Percentiles rank a stretch among this genome's conserved stretches.
Conservation (phyloP, 1,284 basidiomycete genomes). For the Ustilago curta region DNA sequence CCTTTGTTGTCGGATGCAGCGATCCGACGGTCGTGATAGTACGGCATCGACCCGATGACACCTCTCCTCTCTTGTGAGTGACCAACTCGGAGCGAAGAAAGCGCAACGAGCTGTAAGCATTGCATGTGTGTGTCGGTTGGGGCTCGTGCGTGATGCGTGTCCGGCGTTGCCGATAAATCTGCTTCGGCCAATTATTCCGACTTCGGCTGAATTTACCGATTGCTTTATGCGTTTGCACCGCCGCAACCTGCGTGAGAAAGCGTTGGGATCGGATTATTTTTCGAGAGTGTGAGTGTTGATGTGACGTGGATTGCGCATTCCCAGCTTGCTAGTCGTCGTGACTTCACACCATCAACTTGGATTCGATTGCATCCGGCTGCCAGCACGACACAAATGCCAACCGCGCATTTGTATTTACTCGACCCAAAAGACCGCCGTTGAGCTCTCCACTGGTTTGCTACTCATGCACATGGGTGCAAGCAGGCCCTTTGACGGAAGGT, state of each 20-base stretch:
- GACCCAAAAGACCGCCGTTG: background rate
- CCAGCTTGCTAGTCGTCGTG: background rate
- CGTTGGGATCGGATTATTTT: too few relatives aligned
- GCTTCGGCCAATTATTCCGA: background rate
- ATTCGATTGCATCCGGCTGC: background rate
- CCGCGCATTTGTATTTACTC: background rate
- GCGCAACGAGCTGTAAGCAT: background rate
- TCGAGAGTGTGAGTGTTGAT: background rate
- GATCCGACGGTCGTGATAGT: too few relatives aligned
- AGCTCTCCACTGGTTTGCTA: background rate
- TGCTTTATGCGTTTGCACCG: slow-evolving; percentile 8
- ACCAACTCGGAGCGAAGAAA: too few relatives aligned
- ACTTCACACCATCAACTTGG: background rate
- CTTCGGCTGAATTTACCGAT: background rate
- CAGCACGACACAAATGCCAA: background rate
- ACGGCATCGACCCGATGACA: too few relatives aligned
- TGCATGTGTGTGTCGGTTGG: background rate
- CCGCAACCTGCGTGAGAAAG: slow-evolving; percentile 2
- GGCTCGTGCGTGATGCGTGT: background rate
- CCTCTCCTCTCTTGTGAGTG: too few relatives aligned
- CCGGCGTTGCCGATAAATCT: background rate
- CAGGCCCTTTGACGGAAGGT: background rate
- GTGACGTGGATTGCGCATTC: background rate
- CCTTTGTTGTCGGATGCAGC: too few relatives aligned
- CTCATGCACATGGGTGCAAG: background rate